Percentiles rank a stretch among this genome's conserved stretches.
Conservation (phyloP, 257 asterid species). For the Craterostigma plantagineum region DNA sequence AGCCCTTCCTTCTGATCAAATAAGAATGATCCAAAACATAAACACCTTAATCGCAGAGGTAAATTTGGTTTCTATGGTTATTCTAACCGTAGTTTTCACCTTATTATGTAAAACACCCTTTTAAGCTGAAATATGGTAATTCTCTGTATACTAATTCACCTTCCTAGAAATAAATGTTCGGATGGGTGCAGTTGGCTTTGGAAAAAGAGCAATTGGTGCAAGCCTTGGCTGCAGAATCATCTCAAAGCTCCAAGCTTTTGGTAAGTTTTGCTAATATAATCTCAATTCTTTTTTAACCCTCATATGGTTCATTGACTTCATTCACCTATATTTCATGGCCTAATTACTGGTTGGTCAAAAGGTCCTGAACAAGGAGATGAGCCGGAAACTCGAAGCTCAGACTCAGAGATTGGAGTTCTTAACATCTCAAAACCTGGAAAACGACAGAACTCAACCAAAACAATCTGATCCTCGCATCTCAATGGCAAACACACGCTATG, state of each 20-base stretch:
- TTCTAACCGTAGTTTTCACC: no score
- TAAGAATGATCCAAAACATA: constrained; percentile 64
- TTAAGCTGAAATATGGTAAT: no score
- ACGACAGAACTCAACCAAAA: constrained; percentile 33
- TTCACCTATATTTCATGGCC: no score
- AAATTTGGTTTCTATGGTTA: not conserved
- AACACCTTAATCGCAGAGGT: constrained; percentile 77
- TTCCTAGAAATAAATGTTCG: constrained; percentile 3
- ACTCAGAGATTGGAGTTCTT: constrained; percentile 90
- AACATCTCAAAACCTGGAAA: constrained; percentile 72
- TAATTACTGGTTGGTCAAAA: constrained; percentile 5
- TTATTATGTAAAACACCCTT: no score
- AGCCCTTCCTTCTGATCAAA: constrained; percentile 76
- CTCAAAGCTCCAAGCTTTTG: constrained; percentile 53
- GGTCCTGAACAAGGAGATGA: constrained; percentile 73
- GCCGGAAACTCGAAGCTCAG: constrained; percentile 81
- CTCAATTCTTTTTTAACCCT: no score
- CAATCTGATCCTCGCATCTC: constrained; percentile 23
- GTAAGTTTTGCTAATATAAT: constrained; percentile 24
- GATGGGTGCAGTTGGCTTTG: constrained; percentile 44
- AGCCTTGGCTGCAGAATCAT: constrained; percentile 68
- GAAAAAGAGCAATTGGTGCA: constrained; percentile 74
- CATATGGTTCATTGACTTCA: no score
- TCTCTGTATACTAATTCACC: no score
- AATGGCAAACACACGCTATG: constrained; percentile 36